A percentile compares a stretch with the other conserved stretches of the same genome.
Evolutionary conservation across 257 asterid genomes (phyloP).

Genomic region (Solanum dulcamara): DNA sequence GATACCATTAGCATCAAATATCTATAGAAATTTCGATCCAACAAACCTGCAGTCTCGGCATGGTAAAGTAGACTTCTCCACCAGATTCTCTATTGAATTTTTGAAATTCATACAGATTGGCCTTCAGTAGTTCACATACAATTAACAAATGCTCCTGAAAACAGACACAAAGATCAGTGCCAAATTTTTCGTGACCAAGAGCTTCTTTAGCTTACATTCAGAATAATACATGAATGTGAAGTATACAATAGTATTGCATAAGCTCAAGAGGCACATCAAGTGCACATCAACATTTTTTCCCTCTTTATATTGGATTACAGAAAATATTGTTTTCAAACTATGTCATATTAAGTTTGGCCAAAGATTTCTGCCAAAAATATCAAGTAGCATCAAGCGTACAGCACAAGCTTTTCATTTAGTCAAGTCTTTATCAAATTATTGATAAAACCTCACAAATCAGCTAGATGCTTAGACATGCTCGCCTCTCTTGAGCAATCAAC

Average conservation of each 20-base stretch:
- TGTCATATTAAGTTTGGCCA: neutral
- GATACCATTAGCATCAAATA: neutral
- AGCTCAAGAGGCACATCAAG: neutral
- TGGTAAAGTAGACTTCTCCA: conserved; percentile 76
- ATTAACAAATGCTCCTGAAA: conserved; percentile 68
- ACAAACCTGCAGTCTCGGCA: conserved; percentile 71
- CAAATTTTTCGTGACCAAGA: neutral
- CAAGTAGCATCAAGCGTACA: neutral
- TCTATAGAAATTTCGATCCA: neutral
- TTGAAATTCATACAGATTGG: conserved; percentile 66
- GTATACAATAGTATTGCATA: neutral
- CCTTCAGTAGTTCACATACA: conserved; percentile 73
- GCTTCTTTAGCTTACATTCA: neutral
- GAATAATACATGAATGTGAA: neutral
- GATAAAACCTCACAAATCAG: neutral
- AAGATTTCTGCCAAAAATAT: neutral
- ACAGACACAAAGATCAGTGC: neutral
- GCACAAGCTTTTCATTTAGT: neutral
- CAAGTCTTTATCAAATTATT: neutral
- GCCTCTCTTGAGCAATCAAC: neutral
- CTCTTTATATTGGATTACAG: neutral
- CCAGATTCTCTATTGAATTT: conserved; percentile 76
- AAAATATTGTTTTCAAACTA: neutral
- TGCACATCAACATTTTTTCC: neutral
- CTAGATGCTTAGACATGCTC: neutral